These are phyloP conservation scores for Cordyceps militaris DNA, from an alignment of 2,329 filamentous ascomycete species.

Conservation along the genomic window DNA sequence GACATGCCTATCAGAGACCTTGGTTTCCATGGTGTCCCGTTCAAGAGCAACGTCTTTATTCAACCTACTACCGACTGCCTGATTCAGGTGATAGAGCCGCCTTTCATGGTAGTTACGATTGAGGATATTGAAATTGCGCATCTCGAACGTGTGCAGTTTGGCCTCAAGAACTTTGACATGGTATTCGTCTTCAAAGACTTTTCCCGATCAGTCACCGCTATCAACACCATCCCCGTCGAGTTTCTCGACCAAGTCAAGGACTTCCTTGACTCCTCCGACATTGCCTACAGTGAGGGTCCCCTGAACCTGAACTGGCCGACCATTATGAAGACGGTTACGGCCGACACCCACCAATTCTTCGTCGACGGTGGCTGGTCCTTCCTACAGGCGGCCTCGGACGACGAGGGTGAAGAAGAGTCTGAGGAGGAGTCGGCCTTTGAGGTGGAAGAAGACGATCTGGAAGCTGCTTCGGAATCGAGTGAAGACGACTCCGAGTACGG, in stretches of 20 bases:
- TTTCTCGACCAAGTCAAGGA: conserved; percentile 93
- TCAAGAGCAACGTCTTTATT: conserved; percentile 90
- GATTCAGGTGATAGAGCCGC: conserved; percentile 93
- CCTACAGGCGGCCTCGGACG: conserved; percentile 79
- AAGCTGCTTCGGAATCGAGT: conserved; percentile 67
- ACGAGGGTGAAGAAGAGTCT: conserved; percentile 72
- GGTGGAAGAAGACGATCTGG: conserved; percentile 77
- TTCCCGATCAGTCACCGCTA: conserved; percentile 77
- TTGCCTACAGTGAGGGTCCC: conserved; percentile 87
- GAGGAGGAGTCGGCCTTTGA: conserved; percentile 92
- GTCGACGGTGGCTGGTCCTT: conserved; percentile 93
- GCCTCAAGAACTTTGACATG: conserved; percentile 97
- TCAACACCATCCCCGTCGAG: conserved; percentile 98
- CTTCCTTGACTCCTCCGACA: conserved; percentile 93
- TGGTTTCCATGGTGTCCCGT: conserved; percentile 93
- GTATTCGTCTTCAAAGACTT: conserved; percentile 99
- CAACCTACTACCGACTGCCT: conserved; percentile 95
- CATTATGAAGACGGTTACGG: conserved; percentile 98
- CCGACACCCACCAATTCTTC: conserved; percentile 93
- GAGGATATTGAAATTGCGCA: conserved; percentile 96
- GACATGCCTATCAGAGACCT: conserved; percentile 96
- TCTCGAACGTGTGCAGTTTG: conserved; percentile 91
- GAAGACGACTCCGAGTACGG: conserved; percentile 91
- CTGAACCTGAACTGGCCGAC: conserved; percentile 98
- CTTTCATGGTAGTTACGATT: conserved; percentile 91